Base-by-base conservation (phyloP, 768 basidiomycete genomes). In the Sutorius australiensis region DNA sequence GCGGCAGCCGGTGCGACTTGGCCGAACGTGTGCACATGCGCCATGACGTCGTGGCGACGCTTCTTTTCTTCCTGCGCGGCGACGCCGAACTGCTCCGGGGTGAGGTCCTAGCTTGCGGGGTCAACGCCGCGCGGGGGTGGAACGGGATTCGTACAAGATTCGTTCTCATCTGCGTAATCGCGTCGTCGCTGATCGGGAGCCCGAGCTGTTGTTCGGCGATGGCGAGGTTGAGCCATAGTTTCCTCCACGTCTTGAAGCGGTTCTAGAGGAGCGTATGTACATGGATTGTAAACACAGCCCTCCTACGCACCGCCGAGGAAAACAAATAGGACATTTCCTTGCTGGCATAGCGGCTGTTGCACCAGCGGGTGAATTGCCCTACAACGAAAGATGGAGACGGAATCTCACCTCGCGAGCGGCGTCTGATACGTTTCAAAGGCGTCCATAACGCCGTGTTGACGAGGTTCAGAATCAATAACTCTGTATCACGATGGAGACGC, bases 31-130 rank as follows among this genome's bases (percentile, higher is more conserved):
- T 98, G 93, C 40, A 99, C 97, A 66, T 99, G 97, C 0, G 97
- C 97, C 97, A 99, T 99, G 40, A 99, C 97, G 72, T 99, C 97
- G 74, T 99, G 97, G 12, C 97, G 80, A 24, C 97, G 76, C 73
- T 93, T 97, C 77, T 97, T 98, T 74, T 99, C 97, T 70, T 99
- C 97, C 50, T 80, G 75, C 0, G 93, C 95, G 2, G 97, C 97
- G 48, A 90, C 78, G 58, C 86, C 87, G 65, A 98, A 95, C 73
- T 99, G 97, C 44, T 87, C 82, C 11, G 82, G 86, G 51, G 93
- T 92, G 30, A 98, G 73, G 42, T 87, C 69, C 93, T 95, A 61
- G 12, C 33, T 51, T n/a, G 4, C 28, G 36, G 31, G 57, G 54
- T 58, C 17, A 55, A 51, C 40, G 14, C 44, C 44, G 42, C 34